Conservation (phyloP, 495 filamentous ascomycete species). For the Annulohypoxylon maeteangense region DNA sequence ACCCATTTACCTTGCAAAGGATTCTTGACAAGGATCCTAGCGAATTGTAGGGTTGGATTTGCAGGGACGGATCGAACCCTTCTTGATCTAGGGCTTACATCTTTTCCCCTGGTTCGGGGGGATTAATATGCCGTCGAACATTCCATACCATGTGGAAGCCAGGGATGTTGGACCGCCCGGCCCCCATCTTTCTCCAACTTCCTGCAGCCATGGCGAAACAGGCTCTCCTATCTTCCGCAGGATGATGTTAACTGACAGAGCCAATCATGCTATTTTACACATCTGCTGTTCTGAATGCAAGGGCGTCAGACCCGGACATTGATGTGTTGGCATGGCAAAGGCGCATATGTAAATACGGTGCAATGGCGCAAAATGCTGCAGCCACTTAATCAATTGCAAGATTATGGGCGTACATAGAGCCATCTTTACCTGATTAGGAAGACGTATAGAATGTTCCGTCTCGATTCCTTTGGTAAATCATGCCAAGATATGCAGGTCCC, state of each 20-base stretch:
- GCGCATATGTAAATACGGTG: slow-evolving; percentile 8
- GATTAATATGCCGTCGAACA: slow-evolving; percentile 47
- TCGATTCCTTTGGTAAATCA: slow-evolving; percentile 20
- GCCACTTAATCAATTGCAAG: slow-evolving; percentile 10
- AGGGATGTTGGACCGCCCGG: slow-evolving; percentile 29
- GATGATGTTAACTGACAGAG: neutral
- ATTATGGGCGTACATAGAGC: slow-evolving; percentile 9
- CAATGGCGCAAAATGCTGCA: neutral
- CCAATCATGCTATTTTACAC: slow-evolving; percentile 7
- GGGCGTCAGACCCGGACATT: slow-evolving; percentile 13
- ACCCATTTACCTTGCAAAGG: slow-evolving; percentile 14
- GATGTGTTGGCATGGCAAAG: slow-evolving; percentile 23
- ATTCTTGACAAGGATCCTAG: slow-evolving; percentile 8
- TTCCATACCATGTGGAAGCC: slow-evolving; percentile 31
- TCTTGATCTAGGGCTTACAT: slow-evolving; percentile 49
- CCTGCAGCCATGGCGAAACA: slow-evolving; percentile 38
- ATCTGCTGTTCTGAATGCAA: slow-evolving; percentile 32
- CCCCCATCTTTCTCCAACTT: slow-evolving; percentile 40
- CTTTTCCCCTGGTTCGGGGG: slow-evolving; percentile 42
- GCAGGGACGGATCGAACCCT: slow-evolving; percentile 43
- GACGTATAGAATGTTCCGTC: slow-evolving; percentile 23
- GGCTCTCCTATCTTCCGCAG: slow-evolving; percentile 40
- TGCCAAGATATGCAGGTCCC: slow-evolving; percentile 36
- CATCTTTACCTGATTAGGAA: slow-evolving; percentile 29
- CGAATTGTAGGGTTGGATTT: slow-evolving; percentile 36